Conservation (phyloP, 768 basidiomycete genomes). For the Daedaleopsis sinensis region DNA sequence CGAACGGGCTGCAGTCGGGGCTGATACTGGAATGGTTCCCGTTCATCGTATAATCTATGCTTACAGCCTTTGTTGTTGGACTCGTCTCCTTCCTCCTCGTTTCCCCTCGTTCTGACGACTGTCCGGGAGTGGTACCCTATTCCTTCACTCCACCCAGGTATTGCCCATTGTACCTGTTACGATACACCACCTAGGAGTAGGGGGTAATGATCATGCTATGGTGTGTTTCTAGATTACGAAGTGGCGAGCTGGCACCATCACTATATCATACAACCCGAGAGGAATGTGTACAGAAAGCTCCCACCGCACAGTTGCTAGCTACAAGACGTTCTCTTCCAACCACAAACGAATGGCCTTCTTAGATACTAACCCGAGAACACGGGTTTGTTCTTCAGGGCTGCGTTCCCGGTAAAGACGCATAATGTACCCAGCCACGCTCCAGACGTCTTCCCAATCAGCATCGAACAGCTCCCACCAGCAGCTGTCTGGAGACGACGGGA, state of each 20-base stretch:
- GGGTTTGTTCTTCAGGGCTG: conserved; percentile 45
- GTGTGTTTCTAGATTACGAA: conserved; percentile 3
- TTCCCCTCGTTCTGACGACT: conserved; percentile 11
- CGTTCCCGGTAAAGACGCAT: conserved; percentile 77
- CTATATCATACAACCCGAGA: neutral
- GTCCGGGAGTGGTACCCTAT: conserved; percentile 12
- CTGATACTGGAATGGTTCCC: conserved; percentile 23
- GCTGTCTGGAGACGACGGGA: conserved; percentile 70
- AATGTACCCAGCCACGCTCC: conserved; percentile 81
- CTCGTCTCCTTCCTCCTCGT: conserved; percentile 21
- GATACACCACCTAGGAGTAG: conserved; percentile 17
- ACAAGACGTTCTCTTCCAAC: conserved; percentile 57
- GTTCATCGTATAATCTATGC: conserved; percentile 33
- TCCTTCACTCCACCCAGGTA: conserved; percentile 6
- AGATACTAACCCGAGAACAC: conserved; percentile 58
- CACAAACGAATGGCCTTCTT: conserved; percentile 84
- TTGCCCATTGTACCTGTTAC: conserved; percentile 20
- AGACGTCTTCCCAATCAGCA: conserved; percentile 86
- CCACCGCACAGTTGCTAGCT: neutral
- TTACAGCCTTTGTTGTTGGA: conserved; percentile 33
- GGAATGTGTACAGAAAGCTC: too few species aligned
- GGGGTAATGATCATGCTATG: conserved; percentile 14
- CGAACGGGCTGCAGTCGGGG: conserved; percentile 11
- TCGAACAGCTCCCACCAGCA: conserved; percentile 97
- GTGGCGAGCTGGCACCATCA: neutral